Evolutionary conservation across 1,284 basidiomycete species (phyloP), one percentile per base, ranked within the genome.

Genomic region (Mycosarcoma mackinlayi): DNA sequence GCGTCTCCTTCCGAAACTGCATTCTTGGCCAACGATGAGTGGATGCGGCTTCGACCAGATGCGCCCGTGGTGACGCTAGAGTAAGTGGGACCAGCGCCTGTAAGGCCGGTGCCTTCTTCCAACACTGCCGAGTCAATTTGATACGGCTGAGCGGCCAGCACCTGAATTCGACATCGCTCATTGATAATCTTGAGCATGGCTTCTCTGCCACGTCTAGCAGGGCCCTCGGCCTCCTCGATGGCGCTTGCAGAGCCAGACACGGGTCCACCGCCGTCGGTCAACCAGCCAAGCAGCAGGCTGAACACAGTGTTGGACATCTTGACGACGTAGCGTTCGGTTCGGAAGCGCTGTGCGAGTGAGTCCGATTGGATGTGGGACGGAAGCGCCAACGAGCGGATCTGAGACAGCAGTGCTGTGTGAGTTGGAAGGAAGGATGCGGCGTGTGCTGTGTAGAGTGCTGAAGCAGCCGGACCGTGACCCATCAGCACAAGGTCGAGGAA

Each of bases 161-260:
- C 78, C 58, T 96, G 91, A 73, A 99, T 91, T 41, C 90, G 88
- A 42, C 98, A 86, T 75, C 94, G 90, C 81, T 94, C 94, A 83
- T 97, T 96, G 50, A 98, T 90, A 41, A 98, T 93, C 45, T 90
- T 88, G 88, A 97, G 91, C 61, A 98, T 91, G 9, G 92, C 89
- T 61, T 87, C 81, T 76, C 84, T 83, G 75, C 53, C 92, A 87
- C 76, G 92, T 21, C 73, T 56, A 7, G 73, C 74, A 13, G 76
- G 73, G 18, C 69, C 73, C 16, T 76, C 66, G 28, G 68, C 74
- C 24, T 70, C 66, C 73, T 93, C 92, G 7, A 92, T 89, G 23
- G 89, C 87, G 53, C 92, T 92, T 18, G 93, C 91, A 46, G 90
- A 89, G 27, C 94, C 91, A 25, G 90, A 85, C 1, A 90, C 89